A percentile compares a stretch with the other conserved stretches of the same genome.
Conservation (phyloP, 78 protist species). For the Dictyostelium intermedium region DNA sequence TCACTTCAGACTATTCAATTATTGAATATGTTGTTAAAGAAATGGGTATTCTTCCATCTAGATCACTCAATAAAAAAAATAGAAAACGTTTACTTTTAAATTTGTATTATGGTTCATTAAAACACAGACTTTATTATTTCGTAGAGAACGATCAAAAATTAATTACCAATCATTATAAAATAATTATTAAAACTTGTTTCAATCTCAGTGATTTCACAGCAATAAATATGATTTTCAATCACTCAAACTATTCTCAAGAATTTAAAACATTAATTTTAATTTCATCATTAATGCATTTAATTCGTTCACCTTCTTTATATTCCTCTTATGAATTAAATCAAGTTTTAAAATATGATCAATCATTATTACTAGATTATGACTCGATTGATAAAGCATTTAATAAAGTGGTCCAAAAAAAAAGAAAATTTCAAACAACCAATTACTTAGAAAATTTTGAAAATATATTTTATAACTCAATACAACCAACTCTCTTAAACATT, state of each 20-base stretch:
- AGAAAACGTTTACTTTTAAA: not conserved
- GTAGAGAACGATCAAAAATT: not conserved
- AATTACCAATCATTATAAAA: not conserved
- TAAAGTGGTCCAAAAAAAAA: not conserved
- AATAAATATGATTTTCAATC: not conserved
- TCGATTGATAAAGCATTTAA: not conserved
- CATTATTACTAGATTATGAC: not conserved
- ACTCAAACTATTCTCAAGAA: not conserved
- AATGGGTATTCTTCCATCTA: not conserved
- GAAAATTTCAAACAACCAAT: not conserved
- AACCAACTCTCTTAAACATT: not conserved
- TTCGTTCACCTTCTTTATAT: no score
- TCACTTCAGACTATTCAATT: not conserved
- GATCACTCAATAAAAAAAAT: not conserved
- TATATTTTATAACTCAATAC: not conserved
- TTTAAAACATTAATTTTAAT: not conserved
- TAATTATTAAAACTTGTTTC: not conserved
- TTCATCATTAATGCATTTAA: not conserved
- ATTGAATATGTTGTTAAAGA: not conserved
- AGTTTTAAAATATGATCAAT: not conserved
- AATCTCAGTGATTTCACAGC: not conserved
- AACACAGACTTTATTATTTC: not conserved
- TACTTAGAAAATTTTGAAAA: not conserved
- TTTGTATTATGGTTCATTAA: not conserved
- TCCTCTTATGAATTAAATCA: not conserved